A percentile compares a stretch with the other conserved stretches of the same genome.
phyloP scores from a whole-genome alignment of 2,329 filamentous ascomycete genomes.

The Penicillium sclerotiorum region DNA sequence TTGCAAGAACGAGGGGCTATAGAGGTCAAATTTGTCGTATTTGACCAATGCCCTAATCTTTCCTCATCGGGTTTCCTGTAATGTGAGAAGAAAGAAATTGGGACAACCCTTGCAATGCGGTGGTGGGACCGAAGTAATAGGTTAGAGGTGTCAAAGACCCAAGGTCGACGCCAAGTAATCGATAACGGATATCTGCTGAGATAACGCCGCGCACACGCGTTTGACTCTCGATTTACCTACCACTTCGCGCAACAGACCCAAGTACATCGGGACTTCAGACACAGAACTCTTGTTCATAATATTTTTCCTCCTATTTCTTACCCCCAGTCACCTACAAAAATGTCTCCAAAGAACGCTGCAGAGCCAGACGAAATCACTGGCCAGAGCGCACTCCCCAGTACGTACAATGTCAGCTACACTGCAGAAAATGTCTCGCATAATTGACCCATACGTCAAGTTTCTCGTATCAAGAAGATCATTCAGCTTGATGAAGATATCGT shows the following conservation, averaged over 20 bases:
- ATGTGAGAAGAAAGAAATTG: slow-evolving; percentile 1
- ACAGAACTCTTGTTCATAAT: not conserved
- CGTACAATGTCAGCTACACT: slow-evolving; percentile 39
- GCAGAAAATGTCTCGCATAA: not conserved
- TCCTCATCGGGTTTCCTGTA: not conserved
- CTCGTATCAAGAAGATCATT: slow-evolving; percentile 95
- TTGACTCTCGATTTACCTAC: slow-evolving; percentile 12
- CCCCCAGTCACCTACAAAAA: slow-evolving; percentile 44
- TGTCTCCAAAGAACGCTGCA: slow-evolving; percentile 89
- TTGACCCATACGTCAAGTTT: slow-evolving; percentile 61
- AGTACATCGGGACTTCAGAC: not conserved
- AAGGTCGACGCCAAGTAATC: slow-evolving; percentile 26
- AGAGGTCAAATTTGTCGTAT: not conserved
- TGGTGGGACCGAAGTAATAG: slow-evolving; percentile 7
- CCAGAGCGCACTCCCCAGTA: slow-evolving; percentile 81
- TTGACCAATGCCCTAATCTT: not conserved
- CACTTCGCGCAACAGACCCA: slow-evolving; percentile 7
- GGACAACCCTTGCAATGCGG: slow-evolving; percentile 3
- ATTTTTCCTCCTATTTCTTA: not conserved
- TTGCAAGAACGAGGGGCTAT: not conserved
- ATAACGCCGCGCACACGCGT: slow-evolving; percentile 31
- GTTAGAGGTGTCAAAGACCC: slow-evolving; percentile 16
- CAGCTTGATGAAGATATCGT: slow-evolving; percentile 81
- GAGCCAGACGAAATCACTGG: slow-evolving; percentile 85
- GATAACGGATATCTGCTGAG: slow-evolving; percentile 29